phyloP scores from a whole-genome alignment of 371 early-diverging fungal genomes.

The Apophysomyces sp. region DNA sequence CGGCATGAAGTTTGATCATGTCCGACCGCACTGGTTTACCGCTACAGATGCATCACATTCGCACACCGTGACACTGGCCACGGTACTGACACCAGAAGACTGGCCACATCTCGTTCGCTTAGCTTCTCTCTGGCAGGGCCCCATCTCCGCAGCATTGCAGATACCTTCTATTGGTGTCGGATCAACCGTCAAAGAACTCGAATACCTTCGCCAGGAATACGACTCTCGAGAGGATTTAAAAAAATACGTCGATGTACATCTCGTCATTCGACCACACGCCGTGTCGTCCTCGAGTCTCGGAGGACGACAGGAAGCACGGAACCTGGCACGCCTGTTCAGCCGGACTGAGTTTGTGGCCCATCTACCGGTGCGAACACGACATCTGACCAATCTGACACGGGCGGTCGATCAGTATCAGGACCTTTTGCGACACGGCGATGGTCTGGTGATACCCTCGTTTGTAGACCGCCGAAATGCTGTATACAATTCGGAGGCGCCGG shows the following conservation, averaged over 20 bases:
- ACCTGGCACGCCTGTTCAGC: conserved; percentile 59
- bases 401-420: conserved; percentile 14
- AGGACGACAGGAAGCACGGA: conserved; percentile 39
- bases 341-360: conserved; percentile 48
- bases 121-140: conserved; percentile 42
- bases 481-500: conserved; percentile 8
- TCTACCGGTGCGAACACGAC: conserved; percentile 31
- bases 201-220: conserved; percentile 33
- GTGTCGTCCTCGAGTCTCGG: conserved; percentile 26
- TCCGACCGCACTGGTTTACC: conserved; percentile 39
- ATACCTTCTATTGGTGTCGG: conserved; percentile 21
- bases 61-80: conserved; percentile 24
- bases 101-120: conserved; percentile 18
- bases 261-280: conserved; percentile 41
- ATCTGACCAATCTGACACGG: conserved; percentile 17
- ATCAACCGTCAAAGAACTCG: conserved; percentile 18
- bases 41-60: conserved; percentile 14
- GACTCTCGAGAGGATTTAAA: conserved; percentile 37
- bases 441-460: conserved; percentile 40
- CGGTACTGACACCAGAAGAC: conserved; percentile 27
- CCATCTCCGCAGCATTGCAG: conserved; percentile 55
- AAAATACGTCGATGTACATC: conserved; percentile 53
- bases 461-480: conserved; percentile 17
- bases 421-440: conserved; percentile 26
- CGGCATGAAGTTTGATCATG: conserved; percentile 14